These are phyloP conservation scores for Flagelloscypha sp. DNA, from an alignment of 768 basidiomycete genomes.

Conservation along the genomic window DNA sequence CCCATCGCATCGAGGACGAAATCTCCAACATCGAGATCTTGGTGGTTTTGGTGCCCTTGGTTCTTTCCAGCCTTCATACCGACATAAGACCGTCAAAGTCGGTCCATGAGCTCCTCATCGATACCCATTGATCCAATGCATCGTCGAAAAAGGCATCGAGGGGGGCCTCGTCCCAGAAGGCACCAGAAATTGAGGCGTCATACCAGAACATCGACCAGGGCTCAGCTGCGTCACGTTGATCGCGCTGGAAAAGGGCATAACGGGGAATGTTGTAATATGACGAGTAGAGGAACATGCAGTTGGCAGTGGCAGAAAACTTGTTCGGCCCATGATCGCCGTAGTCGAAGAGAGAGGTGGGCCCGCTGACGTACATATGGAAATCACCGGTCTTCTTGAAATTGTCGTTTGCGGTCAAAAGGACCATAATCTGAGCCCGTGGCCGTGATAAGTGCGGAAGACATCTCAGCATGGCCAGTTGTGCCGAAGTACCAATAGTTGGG, in stretches of 20 bases:
- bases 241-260: conserved; percentile 87
- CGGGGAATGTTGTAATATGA: conserved; percentile 57
- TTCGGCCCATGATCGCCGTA: conserved; percentile 64
- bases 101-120: conserved; percentile 51
- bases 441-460: conserved; percentile 40
- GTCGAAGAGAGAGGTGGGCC: conserved; percentile 53
- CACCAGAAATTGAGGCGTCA: conserved; percentile 43
- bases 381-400: conserved; percentile 37
- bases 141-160: conserved; percentile 48
- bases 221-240: conserved; percentile 72
- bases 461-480: conserved; percentile 48
- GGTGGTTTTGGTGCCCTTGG: conserved; percentile 50
- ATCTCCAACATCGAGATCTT: conserved; percentile 53
- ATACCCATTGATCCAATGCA: conserved; percentile 39
- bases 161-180: conserved; percentile 50
- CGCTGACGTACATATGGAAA: conserved; percentile 54
- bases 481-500: conserved; percentile 55
- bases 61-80: conserved; percentile 52
- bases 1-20: conserved; percentile 59
- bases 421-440: conserved; percentile 47
- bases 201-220: conserved; percentile 82
- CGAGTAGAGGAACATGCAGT: conserved; percentile 75
- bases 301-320: conserved; percentile 93
- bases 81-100: conserved; percentile 46
- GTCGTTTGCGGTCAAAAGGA: conserved; percentile 36